Base-by-base conservation (phyloP, 345 rosid genomes). In the Fremontodendron californicum region DNA sequence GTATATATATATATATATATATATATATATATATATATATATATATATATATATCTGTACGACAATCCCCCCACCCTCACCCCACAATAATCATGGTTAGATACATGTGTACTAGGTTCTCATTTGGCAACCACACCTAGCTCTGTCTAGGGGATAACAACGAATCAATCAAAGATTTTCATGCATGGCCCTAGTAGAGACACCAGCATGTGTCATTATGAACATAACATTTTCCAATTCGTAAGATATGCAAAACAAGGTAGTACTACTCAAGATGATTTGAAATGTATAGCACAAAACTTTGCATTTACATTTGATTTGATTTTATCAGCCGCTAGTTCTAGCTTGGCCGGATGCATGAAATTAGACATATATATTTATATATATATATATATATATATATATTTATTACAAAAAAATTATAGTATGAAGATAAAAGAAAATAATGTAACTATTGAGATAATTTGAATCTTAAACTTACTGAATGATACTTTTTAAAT, bases 131-230 rank as follows among this genome's bases (percentile, higher is more conserved):
- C 68, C 68, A 63, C 18, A 29, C 21, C 43, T 63, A 16, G 68
- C 43, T 35, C 45, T 63, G 35, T 35, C 43, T 33, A 11, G 0
- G 18, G 43, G 69, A 64, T 64, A 37, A 64, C 69, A 39, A 35
- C 46, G 46, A 64, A 64, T 64, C 69, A 64, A 19, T 35, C 45
- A 35, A 33, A 64, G 45, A 39, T 35, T 64, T 37, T 64, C 37
- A 37, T 37, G 45, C 18, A 64, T 64, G 69, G 45, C 69, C 46
- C 45, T 6, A 1, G 25, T 18, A 64, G 45, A 64, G 45, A 64
- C 69, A 64, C 13, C 6, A 19, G 45, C 69, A 64, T 64, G 69
- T 19, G 69, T 64, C 69, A 37, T 64, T 64, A 64, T 64, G 35
- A 60, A 60, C 19, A 58, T 27, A 4, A 60, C 9, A 27, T 10